Conservation (phyloP, 2,329 filamentous ascomycete species). For the Trichoderma endophyticum region DNA sequence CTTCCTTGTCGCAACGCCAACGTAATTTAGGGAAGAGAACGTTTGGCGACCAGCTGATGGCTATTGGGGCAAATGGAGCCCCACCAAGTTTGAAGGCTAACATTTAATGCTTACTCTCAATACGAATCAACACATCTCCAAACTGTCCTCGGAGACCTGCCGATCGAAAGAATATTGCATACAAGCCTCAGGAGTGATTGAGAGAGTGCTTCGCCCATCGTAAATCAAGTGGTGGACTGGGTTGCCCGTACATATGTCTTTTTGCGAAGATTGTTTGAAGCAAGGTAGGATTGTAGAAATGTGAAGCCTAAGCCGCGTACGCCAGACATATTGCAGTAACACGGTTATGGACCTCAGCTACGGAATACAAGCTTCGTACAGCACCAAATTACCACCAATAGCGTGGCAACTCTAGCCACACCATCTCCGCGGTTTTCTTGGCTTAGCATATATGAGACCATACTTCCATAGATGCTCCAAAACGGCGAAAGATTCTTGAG, state of each 20-base stretch:
- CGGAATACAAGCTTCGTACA: background rate
- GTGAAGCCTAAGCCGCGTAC: background rate
- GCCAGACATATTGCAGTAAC: no score
- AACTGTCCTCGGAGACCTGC: background rate
- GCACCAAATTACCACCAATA: background rate
- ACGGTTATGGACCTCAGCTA: no score
- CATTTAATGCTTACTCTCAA: background rate
- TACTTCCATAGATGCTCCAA: background rate
- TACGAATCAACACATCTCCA: background rate
- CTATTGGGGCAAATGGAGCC: background rate
- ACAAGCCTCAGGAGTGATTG: background rate
- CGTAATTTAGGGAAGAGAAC: no score
- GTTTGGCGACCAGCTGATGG: no score
- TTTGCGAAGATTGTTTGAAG: background rate
- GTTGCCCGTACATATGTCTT: background rate
- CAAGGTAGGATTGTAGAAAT: background rate
- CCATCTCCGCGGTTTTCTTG: background rate
- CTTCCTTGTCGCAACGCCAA: no score
- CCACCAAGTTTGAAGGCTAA: background rate
- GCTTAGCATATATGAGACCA: background rate
- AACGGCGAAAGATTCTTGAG: background rate
- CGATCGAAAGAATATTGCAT: background rate
- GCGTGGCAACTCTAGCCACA: background rate
- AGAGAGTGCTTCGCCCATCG: background rate
- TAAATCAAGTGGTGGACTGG: background rate